A percentile compares a stretch with the other conserved stretches of the same genome.
These are phyloP conservation scores for Fusarium subglutinans DNA, from an alignment of 2,329 filamentous ascomycete genomes.

Conservation along the genomic window DNA sequence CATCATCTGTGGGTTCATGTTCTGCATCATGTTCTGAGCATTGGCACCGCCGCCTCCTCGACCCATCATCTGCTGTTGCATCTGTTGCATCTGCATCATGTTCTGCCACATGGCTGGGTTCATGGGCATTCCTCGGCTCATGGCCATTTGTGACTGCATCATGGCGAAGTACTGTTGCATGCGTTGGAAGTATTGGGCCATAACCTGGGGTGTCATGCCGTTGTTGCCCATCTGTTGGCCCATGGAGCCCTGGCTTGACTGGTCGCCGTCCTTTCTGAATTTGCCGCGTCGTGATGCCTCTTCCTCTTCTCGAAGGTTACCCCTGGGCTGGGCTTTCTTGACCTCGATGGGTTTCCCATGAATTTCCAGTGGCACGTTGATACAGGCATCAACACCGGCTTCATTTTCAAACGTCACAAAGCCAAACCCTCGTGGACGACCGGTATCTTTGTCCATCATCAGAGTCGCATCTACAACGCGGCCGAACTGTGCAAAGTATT, in stretches of 20 bases:
- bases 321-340: constrained; percentile 95
- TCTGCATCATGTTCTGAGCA: constrained; percentile 53
- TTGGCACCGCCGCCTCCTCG: constrained; percentile 50
- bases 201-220: constrained; percentile 93
- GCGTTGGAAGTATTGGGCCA: constrained; percentile 97
- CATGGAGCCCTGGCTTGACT: constrained; percentile 53
- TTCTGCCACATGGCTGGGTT: constrained; percentile 81
- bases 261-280: constrained; percentile 65
- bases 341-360: constrained; percentile 97
- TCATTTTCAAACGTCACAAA: constrained; percentile 99
- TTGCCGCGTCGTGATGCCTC: constrained; percentile 71
- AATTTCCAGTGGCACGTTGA: constrained; percentile 86
- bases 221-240: constrained; percentile 56
- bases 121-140: constrained; percentile 77
- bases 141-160: constrained; percentile 94
- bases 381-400: constrained; percentile 89
- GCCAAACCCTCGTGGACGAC: constrained; percentile 93
- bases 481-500: constrained; percentile 97
- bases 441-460: constrained; percentile 99
- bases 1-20: constrained; percentile 64
- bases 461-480: constrained; percentile 96
- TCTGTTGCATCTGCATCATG: constrained; percentile 80
- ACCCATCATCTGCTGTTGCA: constrained; percentile 64
- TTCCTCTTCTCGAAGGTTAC: constrained; percentile 92
- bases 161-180: constrained; percentile 98